Conservation (phyloP, 495 filamentous ascomycete species). For the Penicillium argentinense region DNA sequence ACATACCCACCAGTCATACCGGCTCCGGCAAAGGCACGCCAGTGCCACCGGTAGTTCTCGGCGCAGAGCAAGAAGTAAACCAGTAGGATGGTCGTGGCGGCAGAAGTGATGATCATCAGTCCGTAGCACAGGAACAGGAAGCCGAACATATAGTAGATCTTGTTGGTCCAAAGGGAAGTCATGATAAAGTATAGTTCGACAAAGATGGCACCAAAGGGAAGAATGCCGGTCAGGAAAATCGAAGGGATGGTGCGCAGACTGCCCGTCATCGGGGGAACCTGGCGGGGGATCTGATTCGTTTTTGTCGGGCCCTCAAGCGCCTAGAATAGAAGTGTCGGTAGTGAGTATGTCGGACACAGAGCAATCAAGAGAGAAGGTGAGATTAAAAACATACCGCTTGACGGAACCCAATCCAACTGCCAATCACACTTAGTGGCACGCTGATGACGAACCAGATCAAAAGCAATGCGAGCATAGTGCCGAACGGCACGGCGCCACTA, state of each 20-base stretch:
- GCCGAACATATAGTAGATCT: conserved; percentile 99
- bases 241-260: conserved; percentile 84
- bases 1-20: conserved; percentile 88
- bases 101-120: conserved; percentile 94
- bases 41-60: conserved; percentile 99
- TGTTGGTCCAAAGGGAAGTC: conserved; percentile 94
- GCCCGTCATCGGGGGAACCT: conserved; percentile 79
- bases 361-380: neutral
- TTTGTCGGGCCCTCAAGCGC: conserved; percentile 76
- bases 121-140: conserved; percentile 98
- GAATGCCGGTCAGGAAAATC: conserved; percentile 83
- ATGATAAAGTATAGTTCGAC: conserved; percentile 99
- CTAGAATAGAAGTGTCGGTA: conserved; percentile 16
- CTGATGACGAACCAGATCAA: conserved; percentile 96
- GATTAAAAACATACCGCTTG: conserved; percentile 41
- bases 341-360: neutral
- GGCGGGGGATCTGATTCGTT: conserved; percentile 96
- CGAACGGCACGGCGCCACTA: conserved; percentile 92
- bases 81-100: conserved; percentile 86
- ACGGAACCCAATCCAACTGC: conserved; percentile 90
- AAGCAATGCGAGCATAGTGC: conserved; percentile 91
- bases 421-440: conserved; percentile 83
- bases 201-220: conserved; percentile 95
- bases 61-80: conserved; percentile 93
- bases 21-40: conserved; percentile 86